phyloP scores from a whole-genome alignment of 2,329 filamentous ascomycete genomes.

The Penicillium sp. region DNA sequence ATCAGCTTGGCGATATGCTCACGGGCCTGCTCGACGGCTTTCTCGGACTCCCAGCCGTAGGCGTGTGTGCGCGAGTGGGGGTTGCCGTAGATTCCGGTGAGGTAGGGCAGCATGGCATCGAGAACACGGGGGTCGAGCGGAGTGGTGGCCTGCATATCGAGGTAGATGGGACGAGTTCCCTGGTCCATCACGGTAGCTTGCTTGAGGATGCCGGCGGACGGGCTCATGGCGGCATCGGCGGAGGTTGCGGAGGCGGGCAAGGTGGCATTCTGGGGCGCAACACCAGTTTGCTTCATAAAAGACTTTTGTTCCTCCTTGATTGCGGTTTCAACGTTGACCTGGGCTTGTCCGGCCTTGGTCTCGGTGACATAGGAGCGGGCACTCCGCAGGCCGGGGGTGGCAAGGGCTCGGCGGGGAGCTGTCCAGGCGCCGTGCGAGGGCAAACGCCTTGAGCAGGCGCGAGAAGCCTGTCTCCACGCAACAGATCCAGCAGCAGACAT shows the following conservation, averaged over 20 bases:
- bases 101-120: slow-evolving; percentile 94
- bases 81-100: slow-evolving; percentile 92
- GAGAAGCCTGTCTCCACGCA: slow-evolving; percentile 73
- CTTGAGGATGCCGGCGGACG: slow-evolving; percentile 81
- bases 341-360: slow-evolving; percentile 68
- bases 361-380: slow-evolving; percentile 77
- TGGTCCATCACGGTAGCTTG: slow-evolving; percentile 92
- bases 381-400: slow-evolving; percentile 27
- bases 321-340: slow-evolving; percentile 78
- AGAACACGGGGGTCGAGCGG: slow-evolving; percentile 92
- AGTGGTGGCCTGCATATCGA: slow-evolving; percentile 98
- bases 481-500: slow-evolving; percentile 70
- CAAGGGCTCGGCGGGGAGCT: slow-evolving; percentile 45
- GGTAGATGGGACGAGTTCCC: slow-evolving; percentile 90
- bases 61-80: slow-evolving; percentile 96
- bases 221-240: slow-evolving; percentile 72
- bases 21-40: slow-evolving; percentile 85
- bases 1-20: slow-evolving; percentile 82
- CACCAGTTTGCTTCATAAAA: slow-evolving; percentile 64
- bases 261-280: slow-evolving; percentile 57
- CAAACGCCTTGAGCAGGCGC: slow-evolving; percentile 56
- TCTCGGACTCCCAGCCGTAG: slow-evolving; percentile 98
- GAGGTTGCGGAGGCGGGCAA: slow-evolving; percentile 61
- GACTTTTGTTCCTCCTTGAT: slow-evolving; percentile 85
- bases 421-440: slow-evolving; percentile 44